phyloP scores from a whole-genome alignment of 1,284 basidiomycete species.

The Pseudozyma thailandica region DNA sequence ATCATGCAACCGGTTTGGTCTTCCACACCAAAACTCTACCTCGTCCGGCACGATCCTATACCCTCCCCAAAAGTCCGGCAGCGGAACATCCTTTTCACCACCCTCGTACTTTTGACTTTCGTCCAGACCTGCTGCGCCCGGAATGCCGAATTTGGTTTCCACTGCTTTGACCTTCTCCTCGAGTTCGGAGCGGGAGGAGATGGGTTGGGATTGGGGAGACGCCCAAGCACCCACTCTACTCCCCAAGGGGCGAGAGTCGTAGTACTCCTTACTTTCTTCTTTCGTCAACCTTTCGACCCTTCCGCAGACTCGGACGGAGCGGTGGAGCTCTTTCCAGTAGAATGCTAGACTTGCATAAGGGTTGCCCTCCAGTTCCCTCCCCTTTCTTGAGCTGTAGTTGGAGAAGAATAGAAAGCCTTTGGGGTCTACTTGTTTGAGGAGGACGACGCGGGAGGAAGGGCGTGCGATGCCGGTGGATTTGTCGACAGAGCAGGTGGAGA shows the following conservation, averaged over 20 bases:
- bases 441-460: slow-evolving; percentile 87
- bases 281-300: slow-evolving; percentile 79
- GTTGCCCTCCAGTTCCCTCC: slow-evolving; percentile 77
- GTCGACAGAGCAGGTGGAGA: slow-evolving; percentile 53
- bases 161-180: slow-evolving; percentile 75
- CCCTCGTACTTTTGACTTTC: slow-evolving; percentile 27
- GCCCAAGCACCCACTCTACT: slow-evolving; percentile 92
- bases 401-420: slow-evolving; percentile 90
- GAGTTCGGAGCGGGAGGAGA: slow-evolving; percentile 77
- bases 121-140: slow-evolving; percentile 65
- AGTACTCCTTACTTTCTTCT: slow-evolving; percentile 85
- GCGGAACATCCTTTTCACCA: slow-evolving; percentile 72
- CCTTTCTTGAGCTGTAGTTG: slow-evolving; percentile 94
- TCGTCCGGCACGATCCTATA: slow-evolving; percentile 91
- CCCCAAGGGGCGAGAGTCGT: slow-evolving; percentile 81
- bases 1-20: slow-evolving; percentile 64
- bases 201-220: slow-evolving; percentile 82
- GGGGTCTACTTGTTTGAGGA: slow-evolving; percentile 81
- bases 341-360: slow-evolving; percentile 81
- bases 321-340: slow-evolving; percentile 88
- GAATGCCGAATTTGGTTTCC: slow-evolving; percentile 74
- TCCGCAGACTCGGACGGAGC: slow-evolving; percentile 86
- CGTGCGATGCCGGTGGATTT: slow-evolving; percentile 20
- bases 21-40: slow-evolving; percentile 70
- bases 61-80: slow-evolving; percentile 95